These are phyloP conservation scores for Wickerhamiella cacticola DNA, from an alignment of 805 yeast species.

Conservation along the genomic window DNA sequence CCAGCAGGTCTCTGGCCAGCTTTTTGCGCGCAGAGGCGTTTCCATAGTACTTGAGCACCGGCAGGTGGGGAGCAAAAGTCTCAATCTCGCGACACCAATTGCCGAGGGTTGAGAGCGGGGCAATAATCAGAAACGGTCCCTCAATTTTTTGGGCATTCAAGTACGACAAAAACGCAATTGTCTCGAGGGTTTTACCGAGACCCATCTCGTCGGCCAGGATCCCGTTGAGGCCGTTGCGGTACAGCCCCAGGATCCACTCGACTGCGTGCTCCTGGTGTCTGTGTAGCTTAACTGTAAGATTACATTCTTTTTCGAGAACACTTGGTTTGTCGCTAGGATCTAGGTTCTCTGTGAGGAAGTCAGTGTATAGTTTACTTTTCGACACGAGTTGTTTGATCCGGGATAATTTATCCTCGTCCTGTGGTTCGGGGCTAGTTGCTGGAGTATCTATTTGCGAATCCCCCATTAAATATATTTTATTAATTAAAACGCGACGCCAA, in stretches of 20 bases:
- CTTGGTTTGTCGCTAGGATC: conserved; percentile 18
- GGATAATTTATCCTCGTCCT: conserved; percentile 3
- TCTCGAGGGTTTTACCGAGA: conserved; percentile 83
- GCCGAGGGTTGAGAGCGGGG: conserved; percentile 81
- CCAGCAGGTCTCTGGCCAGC: conserved; percentile 29
- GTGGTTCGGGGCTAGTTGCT: not conserved
- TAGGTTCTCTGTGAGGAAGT: conserved; percentile 72
- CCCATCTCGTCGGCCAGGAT: conserved; percentile 98
- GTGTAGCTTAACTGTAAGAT: conserved; percentile 52
- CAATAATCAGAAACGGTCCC: conserved; percentile 87
- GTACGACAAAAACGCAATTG: conserved; percentile 65
- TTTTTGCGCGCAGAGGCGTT: conserved; percentile 42
- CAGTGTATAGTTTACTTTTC: conserved; percentile 76
- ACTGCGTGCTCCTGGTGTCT: conserved; percentile 83
- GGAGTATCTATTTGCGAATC: too few relatives aligned
- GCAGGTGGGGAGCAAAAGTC: conserved; percentile 59
- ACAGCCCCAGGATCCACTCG: conserved; percentile 79
- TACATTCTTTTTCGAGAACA: conserved; percentile 38
- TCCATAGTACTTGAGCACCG: conserved; percentile 52
- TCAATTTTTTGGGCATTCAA: conserved; percentile 61
- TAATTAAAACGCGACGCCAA: too few relatives aligned
- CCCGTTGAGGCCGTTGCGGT: conserved; percentile 90
- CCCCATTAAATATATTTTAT: too few relatives aligned
- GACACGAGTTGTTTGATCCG: conserved; percentile 67
- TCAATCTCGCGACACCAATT: conserved; percentile 72